Evolutionary conservation across 495 filamentous ascomycete species (phyloP), one percentile per base, ranked within the genome.

Genomic region (Staphylotrichum tortipilum): DNA sequence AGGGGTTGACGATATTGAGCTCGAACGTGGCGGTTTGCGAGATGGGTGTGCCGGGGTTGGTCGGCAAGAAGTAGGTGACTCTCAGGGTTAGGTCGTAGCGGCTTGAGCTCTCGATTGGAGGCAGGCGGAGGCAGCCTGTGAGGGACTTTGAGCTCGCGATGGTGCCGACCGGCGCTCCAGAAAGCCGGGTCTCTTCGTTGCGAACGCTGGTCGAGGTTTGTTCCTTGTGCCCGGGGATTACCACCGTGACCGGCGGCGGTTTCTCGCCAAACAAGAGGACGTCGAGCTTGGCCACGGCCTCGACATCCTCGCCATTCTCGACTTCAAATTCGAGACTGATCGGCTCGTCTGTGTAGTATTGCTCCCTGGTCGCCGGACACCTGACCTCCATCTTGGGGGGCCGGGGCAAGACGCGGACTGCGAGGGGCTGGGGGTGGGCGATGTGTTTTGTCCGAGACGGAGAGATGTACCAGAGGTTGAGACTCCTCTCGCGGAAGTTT

Each of bases 351-450:
- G 83, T 83, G 58, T 94, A 97, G 64, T 92, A 94, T 28, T 84
- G 79, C 19, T 79, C 71, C 47, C 72, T 70, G 38, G 84, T 66
- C 38, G 79, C 74, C 2, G 76, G 69, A 18, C 85, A 64, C 22
- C 70, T 74, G 29, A 97, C 77, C 51, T 85, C 79, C 67, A 99
- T 82, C 62, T 96, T 97, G 0, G 92, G 92, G 34, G 92, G 92
- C 60, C 92, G 85, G 4, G 91, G 92, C 48, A 88, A 72, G 29
- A 97, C 81, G 39, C 77, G 85, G 26, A 84, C 74, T 54, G 68
- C 54, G 15, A 72, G 69, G 10, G 77, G 69, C 30, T 78, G 69
- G 21, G 57, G 51, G 34, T 76, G 67, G 19, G 74, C 67, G 4
- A 84, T 38, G 29, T 63, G 71, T 54, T 72, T 77, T 26, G 68